A percentile compares a stretch with the other conserved stretches of the same genome.
phyloP scores from a whole-genome alignment of 1,284 basidiomycete species.

The Wallemia mellicola region DNA sequence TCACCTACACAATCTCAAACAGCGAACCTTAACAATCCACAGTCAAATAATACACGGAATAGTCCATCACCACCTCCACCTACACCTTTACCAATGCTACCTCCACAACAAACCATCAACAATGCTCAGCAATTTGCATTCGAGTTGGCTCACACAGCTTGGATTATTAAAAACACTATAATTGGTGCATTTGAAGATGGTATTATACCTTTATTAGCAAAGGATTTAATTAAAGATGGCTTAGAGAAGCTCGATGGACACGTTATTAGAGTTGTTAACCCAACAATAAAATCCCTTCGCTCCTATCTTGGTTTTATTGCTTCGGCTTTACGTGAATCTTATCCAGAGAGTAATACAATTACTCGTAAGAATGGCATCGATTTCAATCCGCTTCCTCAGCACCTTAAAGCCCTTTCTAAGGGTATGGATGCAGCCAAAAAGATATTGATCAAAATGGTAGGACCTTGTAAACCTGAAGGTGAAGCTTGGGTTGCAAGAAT shows the following conservation, averaged over 20 bases:
- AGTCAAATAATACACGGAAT: neutral
- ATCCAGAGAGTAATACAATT: neutral
- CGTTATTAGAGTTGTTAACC: neutral
- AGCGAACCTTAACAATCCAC: neutral
- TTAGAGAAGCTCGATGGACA: constrained; percentile 1
- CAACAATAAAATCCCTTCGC: neutral
- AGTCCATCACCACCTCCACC: neutral
- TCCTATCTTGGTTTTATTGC: neutral
- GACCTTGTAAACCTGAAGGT: neutral
- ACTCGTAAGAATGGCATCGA: neutral
- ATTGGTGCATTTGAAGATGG: neutral
- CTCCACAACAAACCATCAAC: neutral
- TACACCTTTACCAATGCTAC: neutral
- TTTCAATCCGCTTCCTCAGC: neutral
- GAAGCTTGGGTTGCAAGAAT: neutral
- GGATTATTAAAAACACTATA: neutral
- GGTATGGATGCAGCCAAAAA: neutral
- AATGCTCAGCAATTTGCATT: neutral
- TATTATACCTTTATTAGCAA: neutral
- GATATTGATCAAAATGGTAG: neutral
- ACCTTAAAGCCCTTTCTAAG: neutral
- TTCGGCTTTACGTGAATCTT: neutral
- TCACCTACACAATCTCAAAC: neutral
- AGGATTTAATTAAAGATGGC: neutral
- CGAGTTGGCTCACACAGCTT: neutral